Evolutionary conservation across 2,329 filamentous ascomycete genomes (phyloP).

Genomic region (Trichoderma guizhouense): DNA sequence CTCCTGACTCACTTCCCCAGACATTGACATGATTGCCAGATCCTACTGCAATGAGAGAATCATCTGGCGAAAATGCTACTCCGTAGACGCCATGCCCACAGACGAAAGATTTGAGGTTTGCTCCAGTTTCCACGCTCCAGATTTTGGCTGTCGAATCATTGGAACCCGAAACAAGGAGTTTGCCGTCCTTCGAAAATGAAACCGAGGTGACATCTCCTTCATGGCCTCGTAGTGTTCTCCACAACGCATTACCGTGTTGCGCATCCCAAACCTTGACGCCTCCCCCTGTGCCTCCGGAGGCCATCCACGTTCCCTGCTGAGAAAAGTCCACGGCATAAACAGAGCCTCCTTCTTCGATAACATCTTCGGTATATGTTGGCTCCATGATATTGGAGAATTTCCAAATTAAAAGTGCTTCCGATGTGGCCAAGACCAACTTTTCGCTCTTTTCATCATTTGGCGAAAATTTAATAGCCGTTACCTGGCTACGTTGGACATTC

Average conservation of each 20-base stretch:
- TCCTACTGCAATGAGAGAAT: not conserved
- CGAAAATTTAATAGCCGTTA: not conserved
- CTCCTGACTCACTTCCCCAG: not conserved
- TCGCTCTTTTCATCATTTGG: not conserved
- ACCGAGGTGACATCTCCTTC: fast-evolving
- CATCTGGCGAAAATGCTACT: not conserved
- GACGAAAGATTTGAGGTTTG: not conserved
- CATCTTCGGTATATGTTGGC: not conserved
- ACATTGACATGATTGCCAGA: not conserved
- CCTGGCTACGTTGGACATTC: fast-evolving
- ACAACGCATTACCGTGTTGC: not conserved
- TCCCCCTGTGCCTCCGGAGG: not conserved
- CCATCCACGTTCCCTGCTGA: not conserved
- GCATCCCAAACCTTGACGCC: not conserved
- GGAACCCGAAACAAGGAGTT: not conserved
- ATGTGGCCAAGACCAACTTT: not conserved
- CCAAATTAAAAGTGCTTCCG: not conserved
- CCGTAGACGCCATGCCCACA: fast-evolving
- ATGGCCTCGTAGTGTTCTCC: fast-evolving
- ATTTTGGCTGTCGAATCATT: not conserved
- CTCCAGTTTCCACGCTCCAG: not conserved
- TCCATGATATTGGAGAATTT: not conserved
- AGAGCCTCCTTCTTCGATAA: fast-evolving
- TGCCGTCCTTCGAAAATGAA: not conserved
- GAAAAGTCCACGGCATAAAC: not conserved